A percentile compares a stretch with the other conserved stretches of the same genome.
Evolutionary conservation across 345 rosid genomes (phyloP).

Genomic region (Rubroshorea leprosula): DNA sequence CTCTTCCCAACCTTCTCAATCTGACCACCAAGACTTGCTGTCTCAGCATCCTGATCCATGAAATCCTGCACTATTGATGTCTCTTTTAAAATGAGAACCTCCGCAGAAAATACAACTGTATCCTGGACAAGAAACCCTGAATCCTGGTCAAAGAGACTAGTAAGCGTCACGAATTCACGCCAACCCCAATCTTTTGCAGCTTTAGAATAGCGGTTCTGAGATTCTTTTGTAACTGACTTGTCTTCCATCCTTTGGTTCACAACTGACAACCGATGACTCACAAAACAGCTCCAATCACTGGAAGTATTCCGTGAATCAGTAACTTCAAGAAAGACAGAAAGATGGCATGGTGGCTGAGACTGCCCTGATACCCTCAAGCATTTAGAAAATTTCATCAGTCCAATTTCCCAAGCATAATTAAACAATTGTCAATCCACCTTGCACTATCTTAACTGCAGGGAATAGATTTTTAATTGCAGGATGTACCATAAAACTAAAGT

Average conservation of each 20-base stretch:
- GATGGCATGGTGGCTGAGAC: conserved; percentile 99
- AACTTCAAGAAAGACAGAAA: conserved; percentile 99
- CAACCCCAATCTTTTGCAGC: conserved; percentile 99
- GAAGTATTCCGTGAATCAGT: conserved; percentile 91
- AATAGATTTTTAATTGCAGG: neutral
- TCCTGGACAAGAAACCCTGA: conserved; percentile 97
- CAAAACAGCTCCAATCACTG: conserved; percentile 99
- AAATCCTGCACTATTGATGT: conserved; percentile 77
- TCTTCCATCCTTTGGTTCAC: conserved; percentile 87
- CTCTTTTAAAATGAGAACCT: conserved; percentile 98
- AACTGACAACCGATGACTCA: conserved; percentile 94
- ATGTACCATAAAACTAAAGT: neutral
- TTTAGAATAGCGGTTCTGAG: conserved; percentile 98
- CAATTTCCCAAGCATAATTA: neutral
- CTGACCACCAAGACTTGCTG: conserved; percentile 35
- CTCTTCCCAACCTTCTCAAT: conserved; percentile 53
- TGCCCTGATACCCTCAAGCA: conserved; percentile 78
- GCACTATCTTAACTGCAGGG: neutral
- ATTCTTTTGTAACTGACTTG: conserved; percentile 95
- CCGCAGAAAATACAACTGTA: conserved; percentile 87
- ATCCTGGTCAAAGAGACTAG: conserved; percentile 98
- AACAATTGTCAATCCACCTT: neutral
- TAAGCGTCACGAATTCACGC: conserved; percentile 99
- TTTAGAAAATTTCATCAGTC: neutral
- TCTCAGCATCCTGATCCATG: conserved; percentile 49